Evolutionary conservation across 2,329 filamentous ascomycete genomes (phyloP), one percentile per base, ranked within the genome.

Genomic region (Cladobotryum protrusum): DNA sequence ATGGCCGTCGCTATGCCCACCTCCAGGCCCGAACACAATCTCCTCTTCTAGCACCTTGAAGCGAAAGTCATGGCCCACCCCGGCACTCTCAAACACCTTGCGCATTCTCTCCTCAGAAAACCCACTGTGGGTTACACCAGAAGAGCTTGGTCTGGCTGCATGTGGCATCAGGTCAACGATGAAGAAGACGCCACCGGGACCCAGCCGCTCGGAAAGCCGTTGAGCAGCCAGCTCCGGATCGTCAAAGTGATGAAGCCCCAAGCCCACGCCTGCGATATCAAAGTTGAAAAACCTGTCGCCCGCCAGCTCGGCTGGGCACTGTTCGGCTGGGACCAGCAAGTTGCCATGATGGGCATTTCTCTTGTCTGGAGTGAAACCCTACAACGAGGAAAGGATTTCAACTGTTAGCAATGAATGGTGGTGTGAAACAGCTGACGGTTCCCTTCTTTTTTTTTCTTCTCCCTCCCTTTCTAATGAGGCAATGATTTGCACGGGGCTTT

Each of bases 91-190:
- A 59, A 87, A 89, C 56, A 88, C 75, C 18, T 68, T 64, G 58
- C 70, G 73, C 46, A 89, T 78, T 24, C 78, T 71, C 11, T 76
- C 73, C 61, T 79, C 68, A 1, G 73, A 76, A 64, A 91, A 90
- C 0, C 86, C 85, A 54, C 82, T 74, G 47, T 85, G 82, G 32
- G 76, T 77, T 17, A 90, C 76, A 0, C 82, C 85, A 13, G 4
- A 19, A 34, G 75, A 66, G 4, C 61, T 51, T 37, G 60, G 45
- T 29, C 50, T 42, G 29, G 48, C 40, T 43, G 57, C 72, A 56
- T 85, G 79, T 8, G 81, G 72, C 15, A 86, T 60, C 52, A 89
- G 83, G 61, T 90, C 86, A 42, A 85, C 69, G 48, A 90, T 78
- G 44, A 88, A 68, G 41, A 88, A 69, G 1, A 83, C 78, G 11